A percentile compares a stretch with the other conserved stretches of the same genome.
Conservation (phyloP, 2,329 filamentous ascomycete genomes). For the Blumeria graminis region DNA sequence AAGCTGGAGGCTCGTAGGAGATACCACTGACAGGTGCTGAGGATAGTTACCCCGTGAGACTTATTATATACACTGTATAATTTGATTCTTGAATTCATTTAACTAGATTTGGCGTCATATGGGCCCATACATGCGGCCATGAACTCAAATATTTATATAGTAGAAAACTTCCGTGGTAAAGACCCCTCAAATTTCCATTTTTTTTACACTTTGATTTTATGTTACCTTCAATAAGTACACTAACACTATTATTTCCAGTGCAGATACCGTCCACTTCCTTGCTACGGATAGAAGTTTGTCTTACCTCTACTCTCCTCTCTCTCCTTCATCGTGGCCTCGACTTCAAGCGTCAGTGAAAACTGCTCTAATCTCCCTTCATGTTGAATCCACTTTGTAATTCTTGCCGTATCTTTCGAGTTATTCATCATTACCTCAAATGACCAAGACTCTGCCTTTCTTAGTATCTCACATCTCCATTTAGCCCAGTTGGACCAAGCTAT, state of each 20-base stretch:
- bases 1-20: no score
- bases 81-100: background rate
- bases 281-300: no score
- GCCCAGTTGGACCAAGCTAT: background rate
- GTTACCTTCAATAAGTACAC: background rate
- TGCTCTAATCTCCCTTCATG: background rate
- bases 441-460: background rate
- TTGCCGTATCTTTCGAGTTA: no score
- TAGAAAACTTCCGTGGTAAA: background rate
- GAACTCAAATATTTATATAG: background rate
- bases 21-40: no score
- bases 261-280: background rate
- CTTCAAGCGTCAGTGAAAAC: background rate
- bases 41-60: no score
- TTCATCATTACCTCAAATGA: no score
- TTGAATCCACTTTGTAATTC: background rate
- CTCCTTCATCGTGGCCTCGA: background rate
- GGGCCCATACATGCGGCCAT: background rate
- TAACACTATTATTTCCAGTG: background rate
- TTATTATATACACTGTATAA: background rate
- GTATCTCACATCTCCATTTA: background rate
- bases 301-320: no score
- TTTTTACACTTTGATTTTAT: background rate
- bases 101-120: background rate
- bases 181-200: background rate